phyloP scores from a whole-genome alignment of 2,329 filamentous ascomycete species.

The Colletotrichum caudatum region DNA sequence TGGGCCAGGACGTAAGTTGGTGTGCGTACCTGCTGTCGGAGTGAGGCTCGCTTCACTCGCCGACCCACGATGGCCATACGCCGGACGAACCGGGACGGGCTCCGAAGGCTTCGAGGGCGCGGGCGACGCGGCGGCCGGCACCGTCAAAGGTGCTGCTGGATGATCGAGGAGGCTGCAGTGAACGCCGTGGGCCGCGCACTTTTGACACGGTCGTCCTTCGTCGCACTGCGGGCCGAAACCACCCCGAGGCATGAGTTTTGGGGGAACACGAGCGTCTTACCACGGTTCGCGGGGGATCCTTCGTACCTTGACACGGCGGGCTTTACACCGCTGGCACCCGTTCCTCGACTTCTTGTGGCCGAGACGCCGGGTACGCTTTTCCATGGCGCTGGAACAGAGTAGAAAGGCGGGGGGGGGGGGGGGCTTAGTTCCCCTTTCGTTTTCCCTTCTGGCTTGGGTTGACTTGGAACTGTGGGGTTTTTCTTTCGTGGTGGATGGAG shows the following conservation, averaged over 20 bases:
- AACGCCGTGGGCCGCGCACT: slow-evolving; percentile 52
- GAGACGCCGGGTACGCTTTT: slow-evolving; percentile 34
- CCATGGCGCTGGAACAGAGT: slow-evolving; percentile 1
- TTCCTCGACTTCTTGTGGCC: slow-evolving; percentile 49
- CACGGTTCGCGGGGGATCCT: background rate
- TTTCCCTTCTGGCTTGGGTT: background rate
- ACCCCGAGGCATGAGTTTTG: slow-evolving; percentile 1
- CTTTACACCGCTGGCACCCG: slow-evolving; percentile 49
- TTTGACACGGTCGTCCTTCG: slow-evolving; percentile 52
- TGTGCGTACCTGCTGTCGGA: slow-evolving; percentile 31
- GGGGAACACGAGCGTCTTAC: background rate
- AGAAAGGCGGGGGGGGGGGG: no score
- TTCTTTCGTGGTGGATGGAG: background rate
- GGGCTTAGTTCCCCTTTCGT: background rate
- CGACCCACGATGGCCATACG: background rate
- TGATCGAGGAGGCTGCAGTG: slow-evolving; percentile 46
- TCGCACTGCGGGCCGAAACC: slow-evolving; percentile 44
- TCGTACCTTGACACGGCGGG: slow-evolving; percentile 47
- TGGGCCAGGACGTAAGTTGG: background rate
- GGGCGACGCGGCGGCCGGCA: slow-evolving; percentile 11
- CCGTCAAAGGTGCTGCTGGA: slow-evolving; percentile 1
- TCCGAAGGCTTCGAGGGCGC: slow-evolving; percentile 24
- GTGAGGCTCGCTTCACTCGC: slow-evolving; percentile 28
- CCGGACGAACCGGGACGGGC: background rate
- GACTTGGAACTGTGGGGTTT: background rate